Evolutionary conservation across 2,329 filamentous ascomycete species (phyloP).

Genomic region (Setomelanomma holmii): DNA sequence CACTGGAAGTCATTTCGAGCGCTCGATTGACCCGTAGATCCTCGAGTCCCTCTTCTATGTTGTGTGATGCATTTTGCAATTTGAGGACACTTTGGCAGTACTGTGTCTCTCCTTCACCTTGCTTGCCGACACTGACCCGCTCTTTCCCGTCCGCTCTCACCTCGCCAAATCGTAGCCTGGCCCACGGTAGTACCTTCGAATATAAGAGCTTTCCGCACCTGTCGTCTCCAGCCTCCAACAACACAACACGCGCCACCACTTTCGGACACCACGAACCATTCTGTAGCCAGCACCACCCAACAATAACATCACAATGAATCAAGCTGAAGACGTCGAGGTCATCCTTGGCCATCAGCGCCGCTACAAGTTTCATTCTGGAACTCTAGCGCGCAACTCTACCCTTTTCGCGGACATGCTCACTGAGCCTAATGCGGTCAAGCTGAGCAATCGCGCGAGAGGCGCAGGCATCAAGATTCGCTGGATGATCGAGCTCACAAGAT

Average conservation of each 20-base stretch:
- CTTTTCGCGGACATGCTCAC: constrained; percentile 41
- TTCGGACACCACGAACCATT: neutral
- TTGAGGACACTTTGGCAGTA: neutral
- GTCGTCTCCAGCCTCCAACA: neutral
- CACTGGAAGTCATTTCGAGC: neutral
- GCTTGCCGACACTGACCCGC: neutral
- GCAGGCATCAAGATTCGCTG: constrained; percentile 38
- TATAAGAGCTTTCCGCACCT: neutral
- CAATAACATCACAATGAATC: constrained; percentile 31
- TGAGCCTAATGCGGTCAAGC: constrained; percentile 35
- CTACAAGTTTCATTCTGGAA: constrained; percentile 46
- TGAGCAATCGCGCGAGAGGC: constrained; percentile 30
- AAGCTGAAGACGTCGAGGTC: constrained; percentile 45
- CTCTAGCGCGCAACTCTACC: constrained; percentile 41
- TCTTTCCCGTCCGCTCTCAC: neutral
- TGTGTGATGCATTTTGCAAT: no score
- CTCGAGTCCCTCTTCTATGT: neutral
- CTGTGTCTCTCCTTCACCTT: neutral
- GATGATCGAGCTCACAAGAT: constrained; percentile 41
- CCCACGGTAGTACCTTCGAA: neutral
- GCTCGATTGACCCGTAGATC: neutral
- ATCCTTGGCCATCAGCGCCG: constrained; percentile 36
- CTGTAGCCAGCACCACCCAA: constrained; percentile 2
- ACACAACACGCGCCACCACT: neutral
- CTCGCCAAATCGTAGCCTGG: neutral